Percentiles rank a stretch among this genome's conserved stretches.
Conservation (phyloP, 441 rosid species). For the Pelargonium australe region DNA sequence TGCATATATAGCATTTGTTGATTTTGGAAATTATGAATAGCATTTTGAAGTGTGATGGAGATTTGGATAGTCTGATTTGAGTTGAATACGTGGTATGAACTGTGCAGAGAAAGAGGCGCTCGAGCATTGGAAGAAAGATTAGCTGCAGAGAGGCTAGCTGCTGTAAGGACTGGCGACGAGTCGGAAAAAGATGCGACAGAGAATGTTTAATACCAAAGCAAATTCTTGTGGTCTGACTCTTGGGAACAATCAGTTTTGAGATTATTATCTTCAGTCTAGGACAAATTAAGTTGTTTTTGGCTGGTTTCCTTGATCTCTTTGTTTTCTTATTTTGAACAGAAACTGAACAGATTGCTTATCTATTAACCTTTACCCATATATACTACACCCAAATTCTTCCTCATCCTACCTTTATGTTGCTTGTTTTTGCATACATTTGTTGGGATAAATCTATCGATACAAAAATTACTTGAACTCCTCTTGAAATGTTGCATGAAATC, state of each 20-base stretch:
- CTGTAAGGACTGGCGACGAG: constrained; percentile 46
- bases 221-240: not conserved
- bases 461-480: no score
- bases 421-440: no score
- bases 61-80: not conserved
- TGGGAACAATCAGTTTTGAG: not conserved
- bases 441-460: no score
- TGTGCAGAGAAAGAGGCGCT: constrained; percentile 94
- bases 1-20: not conserved
- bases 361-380: not conserved
- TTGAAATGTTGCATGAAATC: no score
- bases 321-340: not conserved
- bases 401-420: not conserved
- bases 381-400: not conserved
- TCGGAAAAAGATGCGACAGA: constrained; percentile 47
- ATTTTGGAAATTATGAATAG: not conserved
- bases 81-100: not conserved
- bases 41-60: no score
- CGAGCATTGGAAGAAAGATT: constrained; percentile 94
- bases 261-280: not conserved
- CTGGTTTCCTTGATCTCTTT: not conserved
- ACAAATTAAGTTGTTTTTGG: not conserved
- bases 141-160: constrained; percentile 66
- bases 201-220: constrained; percentile 38
- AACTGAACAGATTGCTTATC: not conserved